phyloP scores from a whole-genome alignment of 2,329 filamentous ascomycete genomes.

The Neocatenulostroma microsporum region DNA sequence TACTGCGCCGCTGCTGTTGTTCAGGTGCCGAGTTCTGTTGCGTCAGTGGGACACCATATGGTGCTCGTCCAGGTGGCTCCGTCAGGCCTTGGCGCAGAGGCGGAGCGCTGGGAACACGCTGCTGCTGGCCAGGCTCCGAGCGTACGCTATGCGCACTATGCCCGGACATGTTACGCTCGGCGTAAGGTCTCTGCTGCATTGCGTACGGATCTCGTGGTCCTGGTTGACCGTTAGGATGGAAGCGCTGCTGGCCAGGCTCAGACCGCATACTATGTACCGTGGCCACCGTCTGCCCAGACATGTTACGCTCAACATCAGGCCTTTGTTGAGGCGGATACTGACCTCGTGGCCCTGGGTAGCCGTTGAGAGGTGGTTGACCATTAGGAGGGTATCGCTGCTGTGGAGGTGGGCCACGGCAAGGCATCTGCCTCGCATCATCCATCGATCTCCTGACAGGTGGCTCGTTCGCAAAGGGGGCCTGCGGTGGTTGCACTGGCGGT shows the following conservation, averaged over 20 bases:
- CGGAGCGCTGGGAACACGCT: conserved; percentile 17
- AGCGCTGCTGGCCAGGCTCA: conserved; percentile 19
- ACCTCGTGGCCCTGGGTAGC: no score
- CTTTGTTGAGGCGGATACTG: conserved; percentile 8
- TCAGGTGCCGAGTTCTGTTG: conserved; percentile 20
- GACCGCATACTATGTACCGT: conserved; percentile 21
- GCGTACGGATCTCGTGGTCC: no score
- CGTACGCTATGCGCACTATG: conserved; percentile 15
- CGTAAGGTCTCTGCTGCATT: no score
- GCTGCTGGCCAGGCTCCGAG: conserved; percentile 20
- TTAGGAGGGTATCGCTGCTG: conserved; percentile 11
- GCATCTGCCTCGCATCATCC: conserved; percentile 22
- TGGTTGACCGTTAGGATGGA: conserved; percentile 8
- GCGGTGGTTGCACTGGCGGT: conserved; percentile 19
- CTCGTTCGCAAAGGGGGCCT: conserved; percentile 19
- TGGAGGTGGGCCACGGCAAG: conserved; percentile 18
- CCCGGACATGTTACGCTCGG: conserved; percentile 3
- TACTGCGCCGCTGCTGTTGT: conserved; percentile 23
- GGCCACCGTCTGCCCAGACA: conserved; percentile 8
- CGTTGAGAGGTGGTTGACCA: conserved; percentile 8
- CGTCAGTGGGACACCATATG: conserved; percentile 19
- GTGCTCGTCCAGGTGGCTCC: conserved; percentile 22
- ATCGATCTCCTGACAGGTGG: conserved; percentile 18
- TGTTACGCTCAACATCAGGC: conserved; percentile 3
- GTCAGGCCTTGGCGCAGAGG: conserved; percentile 14